phyloP scores from a whole-genome alignment of 164 flowering plant genomes.

The Malania oleifera region DNA sequence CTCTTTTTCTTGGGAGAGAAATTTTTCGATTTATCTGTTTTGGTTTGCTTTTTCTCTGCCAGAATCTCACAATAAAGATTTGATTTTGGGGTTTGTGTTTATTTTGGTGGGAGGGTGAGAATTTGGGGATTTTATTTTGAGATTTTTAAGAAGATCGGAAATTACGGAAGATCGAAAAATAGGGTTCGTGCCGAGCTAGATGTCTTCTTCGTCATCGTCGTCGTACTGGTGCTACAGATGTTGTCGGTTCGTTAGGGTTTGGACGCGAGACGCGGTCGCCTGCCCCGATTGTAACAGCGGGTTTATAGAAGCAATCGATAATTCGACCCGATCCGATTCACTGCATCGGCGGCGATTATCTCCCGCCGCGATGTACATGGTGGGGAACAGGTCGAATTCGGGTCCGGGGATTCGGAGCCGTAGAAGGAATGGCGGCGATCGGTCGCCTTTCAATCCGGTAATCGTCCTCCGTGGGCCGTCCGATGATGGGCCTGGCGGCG shows the following conservation, averaged over 20 bases:
- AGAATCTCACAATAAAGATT: not conserved
- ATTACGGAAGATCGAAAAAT: too few relatives aligned
- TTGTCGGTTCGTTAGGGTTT: slow-evolving; percentile 42
- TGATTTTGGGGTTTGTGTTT: not conserved
- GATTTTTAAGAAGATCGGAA: too few relatives aligned
- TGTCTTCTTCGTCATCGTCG: slow-evolving; percentile 16
- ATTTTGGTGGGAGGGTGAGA: too few relatives aligned
- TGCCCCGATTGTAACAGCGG: slow-evolving; percentile 62
- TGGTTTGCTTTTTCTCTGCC: not conserved
- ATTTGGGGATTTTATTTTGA: too few relatives aligned
- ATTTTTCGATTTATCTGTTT: too few relatives aligned
- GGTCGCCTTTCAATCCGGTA: slow-evolving; percentile 67
- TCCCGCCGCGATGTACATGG: slow-evolving; percentile 40
- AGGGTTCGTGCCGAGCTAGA: not conserved
- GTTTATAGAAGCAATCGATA: slow-evolving; percentile 47
- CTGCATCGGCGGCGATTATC: slow-evolving; percentile 27
- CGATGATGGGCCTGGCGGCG: slow-evolving; percentile 14
- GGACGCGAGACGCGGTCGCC: slow-evolving; percentile 19
- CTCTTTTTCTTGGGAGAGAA: too few relatives aligned
- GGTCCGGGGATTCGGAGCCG: slow-evolving; percentile 22
- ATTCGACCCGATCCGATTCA: slow-evolving; percentile 20
- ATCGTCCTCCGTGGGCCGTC: slow-evolving; percentile 48
- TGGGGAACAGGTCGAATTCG: slow-evolving; percentile 16
- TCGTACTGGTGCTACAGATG: slow-evolving; percentile 68
- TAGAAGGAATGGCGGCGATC: slow-evolving; percentile 38